These are phyloP conservation scores for Fraxinus pennsylvanica DNA, from an alignment of 257 asterid genomes.

Conservation along the genomic window DNA sequence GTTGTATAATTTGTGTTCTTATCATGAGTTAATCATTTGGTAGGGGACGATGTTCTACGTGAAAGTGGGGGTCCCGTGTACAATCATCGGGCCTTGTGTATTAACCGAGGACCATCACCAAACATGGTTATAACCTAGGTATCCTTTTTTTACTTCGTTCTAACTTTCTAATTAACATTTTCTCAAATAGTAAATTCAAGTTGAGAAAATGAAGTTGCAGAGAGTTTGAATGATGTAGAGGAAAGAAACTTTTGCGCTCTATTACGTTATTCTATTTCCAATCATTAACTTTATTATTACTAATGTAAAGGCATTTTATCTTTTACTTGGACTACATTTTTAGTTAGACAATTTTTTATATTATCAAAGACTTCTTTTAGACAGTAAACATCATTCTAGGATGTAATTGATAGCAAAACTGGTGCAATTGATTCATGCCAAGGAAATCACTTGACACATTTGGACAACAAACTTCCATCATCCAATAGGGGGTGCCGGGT, in stretches of 20 bases:
- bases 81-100: constrained; percentile 93
- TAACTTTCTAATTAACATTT: not conserved
- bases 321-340: constrained; percentile 14
- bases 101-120: constrained; percentile 92
- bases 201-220: not conserved
- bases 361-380: not conserved
- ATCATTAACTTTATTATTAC: not conserved
- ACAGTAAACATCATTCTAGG: no score
- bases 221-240: constrained; percentile 34
- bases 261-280: constrained; percentile 3
- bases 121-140: constrained; percentile 98
- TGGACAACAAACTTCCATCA: no score
- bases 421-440: no score
- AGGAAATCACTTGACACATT: no score
- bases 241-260: not conserved
- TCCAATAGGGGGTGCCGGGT: no score
- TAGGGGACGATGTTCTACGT: constrained; percentile 87
- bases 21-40: constrained; percentile 3
- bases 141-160: constrained; percentile 49
- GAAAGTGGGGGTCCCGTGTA: constrained; percentile 83
- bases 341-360: not conserved
- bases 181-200: constrained; percentile 9
- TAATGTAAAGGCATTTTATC: constrained; percentile 4
- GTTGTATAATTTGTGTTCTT: not conserved
- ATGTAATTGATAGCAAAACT: no score